These are phyloP conservation scores for Penicillium samsonianum DNA, from an alignment of 495 filamentous ascomycete genomes.

Conservation along the genomic window DNA sequence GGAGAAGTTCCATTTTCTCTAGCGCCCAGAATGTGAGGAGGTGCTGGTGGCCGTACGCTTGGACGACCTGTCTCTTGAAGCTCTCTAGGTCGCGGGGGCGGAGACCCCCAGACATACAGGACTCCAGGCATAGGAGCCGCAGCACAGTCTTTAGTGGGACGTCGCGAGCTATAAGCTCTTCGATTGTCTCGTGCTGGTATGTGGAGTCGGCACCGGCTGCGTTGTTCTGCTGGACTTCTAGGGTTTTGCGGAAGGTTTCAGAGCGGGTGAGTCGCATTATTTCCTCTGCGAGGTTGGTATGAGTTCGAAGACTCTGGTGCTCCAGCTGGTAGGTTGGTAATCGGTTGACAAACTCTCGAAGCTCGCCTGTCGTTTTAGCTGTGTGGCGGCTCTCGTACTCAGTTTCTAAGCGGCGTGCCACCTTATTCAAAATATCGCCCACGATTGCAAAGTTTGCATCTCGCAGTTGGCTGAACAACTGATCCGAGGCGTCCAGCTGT, in stretches of 20 bases:
- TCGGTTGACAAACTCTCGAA: conserved; percentile 89
- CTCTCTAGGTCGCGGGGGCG: conserved; percentile 82
- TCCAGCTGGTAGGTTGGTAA: conserved; percentile 91
- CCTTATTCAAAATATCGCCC: conserved; percentile 82
- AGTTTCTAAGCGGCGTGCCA: conserved; percentile 81
- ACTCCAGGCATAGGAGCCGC: conserved; percentile 86
- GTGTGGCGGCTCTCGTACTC: conserved; percentile 89
- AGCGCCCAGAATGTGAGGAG: conserved; percentile 84
- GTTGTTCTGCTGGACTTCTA: conserved; percentile 95
- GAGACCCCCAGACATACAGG: conserved; percentile 83
- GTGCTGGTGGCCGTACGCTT: conserved; percentile 94
- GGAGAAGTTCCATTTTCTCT: conserved; percentile 84
- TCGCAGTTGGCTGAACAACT: conserved; percentile 83
- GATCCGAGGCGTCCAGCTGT: conserved; percentile 83
- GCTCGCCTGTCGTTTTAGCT: conserved; percentile 85
- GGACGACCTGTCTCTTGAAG: conserved; percentile 83
- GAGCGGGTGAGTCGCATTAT: conserved; percentile 88
- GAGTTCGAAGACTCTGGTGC: conserved; percentile 85
- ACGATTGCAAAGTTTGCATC: conserved; percentile 96
- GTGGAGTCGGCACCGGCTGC: conserved; percentile 88
- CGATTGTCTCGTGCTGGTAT: conserved; percentile 84
- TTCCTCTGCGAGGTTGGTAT: conserved; percentile 90
- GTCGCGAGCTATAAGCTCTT: conserved; percentile 88
- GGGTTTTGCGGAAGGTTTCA: conserved; percentile 80
- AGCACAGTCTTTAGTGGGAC: conserved; percentile 76